phyloP scores from a whole-genome alignment of 257 asterid genomes.

The Salvia miltiorrhiza region DNA sequence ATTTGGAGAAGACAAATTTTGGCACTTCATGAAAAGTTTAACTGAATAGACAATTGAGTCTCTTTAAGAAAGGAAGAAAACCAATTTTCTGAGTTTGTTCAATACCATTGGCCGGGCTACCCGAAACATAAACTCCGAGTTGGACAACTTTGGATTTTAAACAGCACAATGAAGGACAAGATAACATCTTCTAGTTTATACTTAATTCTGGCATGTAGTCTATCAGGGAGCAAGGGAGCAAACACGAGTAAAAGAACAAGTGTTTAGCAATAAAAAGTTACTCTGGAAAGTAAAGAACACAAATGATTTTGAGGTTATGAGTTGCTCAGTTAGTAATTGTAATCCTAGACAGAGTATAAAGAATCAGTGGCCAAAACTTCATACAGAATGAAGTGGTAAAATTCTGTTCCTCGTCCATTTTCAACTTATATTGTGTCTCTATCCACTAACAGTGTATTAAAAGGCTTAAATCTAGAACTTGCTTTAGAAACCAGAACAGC shows the following conservation, averaged over 20 bases:
- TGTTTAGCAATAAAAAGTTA: not conserved
- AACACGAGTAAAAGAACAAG: not conserved
- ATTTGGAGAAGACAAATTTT: too few relatives aligned
- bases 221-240: too few relatives aligned
- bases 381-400: not conserved
- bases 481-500: not conserved
- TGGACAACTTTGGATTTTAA: too few relatives aligned
- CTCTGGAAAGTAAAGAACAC: not conserved
- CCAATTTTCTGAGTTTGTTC: too few relatives aligned
- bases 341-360: not conserved
- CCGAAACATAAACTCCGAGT: too few relatives aligned
- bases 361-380: not conserved
- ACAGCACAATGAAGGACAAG: not conserved
- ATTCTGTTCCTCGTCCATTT: not conserved
- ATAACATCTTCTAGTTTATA: not conserved
- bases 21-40: too few relatives aligned
- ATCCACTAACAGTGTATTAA: not conserved
- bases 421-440: not conserved
- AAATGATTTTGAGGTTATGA: not conserved
- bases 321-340: not conserved
- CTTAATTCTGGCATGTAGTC: not conserved
- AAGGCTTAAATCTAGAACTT: not conserved
- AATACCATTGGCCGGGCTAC: too few relatives aligned
- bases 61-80: too few relatives aligned
- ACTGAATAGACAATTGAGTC: too few relatives aligned